Base-by-base conservation (phyloP, 805 yeast species). In the Sugiyamaella smithiae region DNA sequence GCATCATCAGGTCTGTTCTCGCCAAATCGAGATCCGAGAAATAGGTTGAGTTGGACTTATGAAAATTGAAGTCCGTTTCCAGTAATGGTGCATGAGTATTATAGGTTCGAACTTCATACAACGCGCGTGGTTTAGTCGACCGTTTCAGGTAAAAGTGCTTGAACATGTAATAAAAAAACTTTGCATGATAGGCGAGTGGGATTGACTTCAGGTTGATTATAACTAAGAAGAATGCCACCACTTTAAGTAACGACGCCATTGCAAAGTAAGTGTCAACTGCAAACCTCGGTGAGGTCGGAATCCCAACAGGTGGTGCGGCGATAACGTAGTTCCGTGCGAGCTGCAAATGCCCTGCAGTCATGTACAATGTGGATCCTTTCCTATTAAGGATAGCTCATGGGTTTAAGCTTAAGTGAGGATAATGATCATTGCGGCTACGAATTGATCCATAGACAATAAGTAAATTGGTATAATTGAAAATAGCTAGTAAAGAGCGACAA, bases 41-140 rank as follows among this genome's bases (percentile, higher is more conserved):
- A 67, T 90, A 91, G 1, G 96, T 85, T 5, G 91, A 81, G 64
- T 91, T 91, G 49, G 85, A 80, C 69, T 90, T 91, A 71, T 90
- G 98, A 42, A 88, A 59, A 61, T 88, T 88, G 70, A 86, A 77
- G 66, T 90, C 97, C 61, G 88, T 81, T 62, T 90, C 97, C 60
- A 85, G 67, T 5, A 85, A 80, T 1, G 91, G 82, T 24, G 85
- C 85, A 51, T 78, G 79, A 0, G 89, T 76, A 19, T 64, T 55
- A 54, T 70, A 70, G 11, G 63, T 57, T 0, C 71, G 61, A 38
- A 75, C 70, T 9, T 71, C 68, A 62, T 82, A 82, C 33, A 61
- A 46, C 43, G 58, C 48, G 32, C 53, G 47, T 14, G 63, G 55
- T 38, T 43, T 50, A 29, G 20, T 6, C 9, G 29, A 35, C 16